Percentiles rank a stretch among this genome's conserved stretches.
Evolutionary conservation across 179 eudicot genomes (phyloP).

Genomic region (Sideroxylon spinosum): DNA sequence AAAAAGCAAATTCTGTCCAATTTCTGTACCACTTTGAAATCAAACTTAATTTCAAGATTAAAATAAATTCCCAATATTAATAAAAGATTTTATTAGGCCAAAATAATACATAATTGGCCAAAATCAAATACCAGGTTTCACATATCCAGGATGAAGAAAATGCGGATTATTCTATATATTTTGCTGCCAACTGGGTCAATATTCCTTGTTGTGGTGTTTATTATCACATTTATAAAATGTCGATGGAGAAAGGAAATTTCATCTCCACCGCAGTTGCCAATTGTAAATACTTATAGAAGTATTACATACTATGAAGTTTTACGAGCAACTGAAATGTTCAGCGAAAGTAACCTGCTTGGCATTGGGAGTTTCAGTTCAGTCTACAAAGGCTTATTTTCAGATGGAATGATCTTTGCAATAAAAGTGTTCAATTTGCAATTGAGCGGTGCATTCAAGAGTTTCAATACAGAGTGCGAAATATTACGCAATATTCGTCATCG

Average conservation of each 20-base stretch:
- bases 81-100: too few species aligned
- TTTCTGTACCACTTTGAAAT: too few species aligned
- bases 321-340: neutral
- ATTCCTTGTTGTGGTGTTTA: neutral
- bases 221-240: neutral
- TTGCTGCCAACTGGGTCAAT: neutral
- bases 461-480: neutral
- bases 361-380: neutral
- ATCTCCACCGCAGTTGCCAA: neutral
- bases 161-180: neutral
- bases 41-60: too few species aligned
- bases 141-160: neutral
- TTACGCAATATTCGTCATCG: slow-evolving; percentile 5
- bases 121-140: neutral
- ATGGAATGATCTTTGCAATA: neutral
- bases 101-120: too few species aligned
- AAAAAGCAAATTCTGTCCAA: too few species aligned
- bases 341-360: neutral
- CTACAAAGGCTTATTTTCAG: neutral
- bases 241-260: neutral
- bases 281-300: neutral
- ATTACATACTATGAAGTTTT: slow-evolving; percentile 1
- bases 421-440: neutral
- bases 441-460: neutral
- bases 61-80: too few species aligned